Percentiles rank a stretch among this genome's conserved stretches.
Evolutionary conservation across 257 asterid genomes (phyloP).

Genomic region (Lycium ferocissimum): DNA sequence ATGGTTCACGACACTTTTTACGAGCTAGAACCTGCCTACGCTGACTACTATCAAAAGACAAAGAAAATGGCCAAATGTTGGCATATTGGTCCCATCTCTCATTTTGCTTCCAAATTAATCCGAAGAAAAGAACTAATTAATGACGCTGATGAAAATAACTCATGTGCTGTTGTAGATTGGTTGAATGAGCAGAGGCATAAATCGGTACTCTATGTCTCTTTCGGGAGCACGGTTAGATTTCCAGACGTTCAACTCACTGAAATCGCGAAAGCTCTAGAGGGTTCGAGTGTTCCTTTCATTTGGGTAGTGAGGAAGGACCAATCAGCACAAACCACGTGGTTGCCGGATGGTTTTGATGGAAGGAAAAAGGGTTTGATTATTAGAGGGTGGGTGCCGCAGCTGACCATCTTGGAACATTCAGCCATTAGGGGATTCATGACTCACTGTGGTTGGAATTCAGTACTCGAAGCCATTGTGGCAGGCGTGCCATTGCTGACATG

Average conservation of each 20-base stretch:
- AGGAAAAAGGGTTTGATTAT: neutral
- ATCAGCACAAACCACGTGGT: neutral
- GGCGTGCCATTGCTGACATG: neutral
- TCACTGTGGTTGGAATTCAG: neutral
- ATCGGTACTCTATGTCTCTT: neutral
- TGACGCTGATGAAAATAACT: neutral
- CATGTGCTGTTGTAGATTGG: neutral
- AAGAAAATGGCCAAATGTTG: neutral
- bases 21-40: neutral
- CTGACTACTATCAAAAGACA: neutral
- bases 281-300: neutral
- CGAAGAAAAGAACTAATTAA: neutral
- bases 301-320: neutral
- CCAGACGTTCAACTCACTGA: neutral
- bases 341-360: neutral
- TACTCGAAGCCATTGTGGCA: neutral
- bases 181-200: neutral
- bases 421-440: neutral
- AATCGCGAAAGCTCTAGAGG: neutral
- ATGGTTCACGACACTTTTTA: neutral
- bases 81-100: neutral
- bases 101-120: neutral
- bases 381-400: neutral
- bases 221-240: neutral
- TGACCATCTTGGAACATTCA: neutral